Evolutionary conservation across 371 early-diverging fungal genomes (phyloP), one percentile per base, ranked within the genome.

Genomic region (Coemansia sp.): DNA sequence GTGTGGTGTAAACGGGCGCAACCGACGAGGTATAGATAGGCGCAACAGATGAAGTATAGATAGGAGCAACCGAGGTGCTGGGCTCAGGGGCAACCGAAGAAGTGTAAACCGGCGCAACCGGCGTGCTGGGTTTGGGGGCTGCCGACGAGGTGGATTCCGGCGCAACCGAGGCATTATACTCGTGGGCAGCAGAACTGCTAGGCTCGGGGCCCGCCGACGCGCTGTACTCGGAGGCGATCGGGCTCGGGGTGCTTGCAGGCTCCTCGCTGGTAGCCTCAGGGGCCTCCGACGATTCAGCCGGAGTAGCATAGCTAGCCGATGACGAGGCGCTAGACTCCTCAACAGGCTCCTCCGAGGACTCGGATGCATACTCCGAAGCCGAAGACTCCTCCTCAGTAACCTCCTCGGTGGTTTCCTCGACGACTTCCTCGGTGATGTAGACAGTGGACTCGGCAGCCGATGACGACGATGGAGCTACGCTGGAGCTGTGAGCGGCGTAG

Each of bases 351-450:
- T 55, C 55, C 55, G 18, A 3, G 11, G 31, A 38, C 16, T 39
- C 55, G 16, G 24, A 24, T n/a, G 4, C 18, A 10, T 55, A 38
- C 9, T 37, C 24, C 7, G 33, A 29, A 33, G 50, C 32, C 2
- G 29, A 24, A 29, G 14, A 1, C 5, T 11, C 50, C 32, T 49
- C 33, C 8, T 31, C 32, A 18, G 32, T 49, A 49, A 11, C 12
- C 32, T 55, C 55, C 44, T 56, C 56, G 32, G n/a, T 43, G 10
- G 6, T 34, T 18, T 52, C 37, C 11, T 49, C 50, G 10, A 33
- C 24, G 5, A 33, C 56, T 18, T 40, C 33, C 34, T 44, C 56
- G n/a, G 52, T 51, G 18, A 36, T 29, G 37, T 51, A 51, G 7
- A 33, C 36, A 16, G 36, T 31, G 46, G 46, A 24, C 6, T 3